Evolutionary conservation across 768 basidiomycete genomes (phyloP).

Genomic region (Pleurotus eryngii): DNA sequence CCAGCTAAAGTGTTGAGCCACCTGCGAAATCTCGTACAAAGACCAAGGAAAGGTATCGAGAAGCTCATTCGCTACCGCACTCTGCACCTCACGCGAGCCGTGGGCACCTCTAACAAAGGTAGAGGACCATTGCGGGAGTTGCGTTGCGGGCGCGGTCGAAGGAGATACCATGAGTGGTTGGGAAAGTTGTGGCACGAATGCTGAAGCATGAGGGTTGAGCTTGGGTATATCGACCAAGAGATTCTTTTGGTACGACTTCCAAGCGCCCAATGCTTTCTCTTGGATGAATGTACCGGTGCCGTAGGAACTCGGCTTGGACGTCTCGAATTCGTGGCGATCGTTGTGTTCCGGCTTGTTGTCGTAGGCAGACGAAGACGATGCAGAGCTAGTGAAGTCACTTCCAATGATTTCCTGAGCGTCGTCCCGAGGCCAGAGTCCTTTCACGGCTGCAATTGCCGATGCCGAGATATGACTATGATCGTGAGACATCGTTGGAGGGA

Average conservation of each 20-base stretch:
- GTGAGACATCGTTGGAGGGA: too few relatives aligned
- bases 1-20: slow-evolving; percentile 26
- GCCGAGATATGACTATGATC: too few relatives aligned
- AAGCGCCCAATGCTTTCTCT: background rate
- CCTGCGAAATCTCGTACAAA: slow-evolving; percentile 16
- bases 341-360: too few relatives aligned
- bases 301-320: too few relatives aligned
- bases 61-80: background rate
- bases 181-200: background rate
- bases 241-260: background rate
- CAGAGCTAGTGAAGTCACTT: too few relatives aligned
- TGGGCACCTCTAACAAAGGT: background rate
- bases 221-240: background rate
- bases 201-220: slow-evolving; percentile 7
- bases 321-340: too few relatives aligned
- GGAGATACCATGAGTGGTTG: background rate
- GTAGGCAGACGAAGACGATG: too few relatives aligned
- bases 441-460: too few relatives aligned
- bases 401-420: too few relatives aligned
- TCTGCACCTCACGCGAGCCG: too few relatives aligned
- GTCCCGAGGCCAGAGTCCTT: too few relatives aligned
- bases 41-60: slow-evolving; percentile 11
- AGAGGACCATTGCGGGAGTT: background rate
- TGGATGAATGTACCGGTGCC: background rate
- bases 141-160: background rate